Evolutionary conservation across 2,329 filamentous ascomycete species (phyloP).

Genomic region (Pestalotiopsis sp.): DNA sequence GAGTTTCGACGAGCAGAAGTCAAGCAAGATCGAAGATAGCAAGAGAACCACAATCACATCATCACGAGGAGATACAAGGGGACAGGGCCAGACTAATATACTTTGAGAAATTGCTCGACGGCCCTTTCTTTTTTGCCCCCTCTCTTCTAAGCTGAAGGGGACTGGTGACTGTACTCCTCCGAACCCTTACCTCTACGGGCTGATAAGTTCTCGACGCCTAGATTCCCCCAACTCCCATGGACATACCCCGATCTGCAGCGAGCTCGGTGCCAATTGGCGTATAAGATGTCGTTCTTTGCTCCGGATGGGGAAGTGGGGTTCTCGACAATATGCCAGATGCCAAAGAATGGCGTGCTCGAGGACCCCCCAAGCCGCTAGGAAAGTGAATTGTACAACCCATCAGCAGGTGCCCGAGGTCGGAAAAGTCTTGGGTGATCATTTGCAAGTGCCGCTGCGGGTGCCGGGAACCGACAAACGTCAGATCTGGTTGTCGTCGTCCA

Average conservation of each 20-base stretch:
- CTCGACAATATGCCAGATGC: not conserved
- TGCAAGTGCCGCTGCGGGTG: too few species aligned
- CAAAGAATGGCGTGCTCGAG: slow-evolving; percentile 12
- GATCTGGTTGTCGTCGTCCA: too few species aligned
- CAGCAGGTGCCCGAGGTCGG: too few species aligned
- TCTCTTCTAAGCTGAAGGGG: not conserved
- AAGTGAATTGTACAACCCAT: too few species aligned
- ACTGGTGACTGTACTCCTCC: too few species aligned
- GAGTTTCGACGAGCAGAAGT: not conserved
- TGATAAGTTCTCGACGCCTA: not conserved
- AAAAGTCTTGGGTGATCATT: too few species aligned
- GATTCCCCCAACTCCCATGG: not conserved
- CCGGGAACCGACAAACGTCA: too few species aligned
- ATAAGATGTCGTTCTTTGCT: not conserved
- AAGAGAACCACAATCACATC: not conserved
- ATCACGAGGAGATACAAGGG: not conserved
- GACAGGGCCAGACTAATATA: not conserved
- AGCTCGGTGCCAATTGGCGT: not conserved
- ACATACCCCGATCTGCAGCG: not conserved
- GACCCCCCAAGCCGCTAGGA: too few species aligned
- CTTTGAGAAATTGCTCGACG: not conserved
- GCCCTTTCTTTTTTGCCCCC: not conserved
- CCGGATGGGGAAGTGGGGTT: slow-evolving; percentile 14
- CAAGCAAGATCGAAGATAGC: not conserved
- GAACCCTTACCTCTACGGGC: too few species aligned